Evolutionary conservation across 768 basidiomycete genomes (phyloP).

Genomic region (Mycena olivaceomarginata): DNA sequence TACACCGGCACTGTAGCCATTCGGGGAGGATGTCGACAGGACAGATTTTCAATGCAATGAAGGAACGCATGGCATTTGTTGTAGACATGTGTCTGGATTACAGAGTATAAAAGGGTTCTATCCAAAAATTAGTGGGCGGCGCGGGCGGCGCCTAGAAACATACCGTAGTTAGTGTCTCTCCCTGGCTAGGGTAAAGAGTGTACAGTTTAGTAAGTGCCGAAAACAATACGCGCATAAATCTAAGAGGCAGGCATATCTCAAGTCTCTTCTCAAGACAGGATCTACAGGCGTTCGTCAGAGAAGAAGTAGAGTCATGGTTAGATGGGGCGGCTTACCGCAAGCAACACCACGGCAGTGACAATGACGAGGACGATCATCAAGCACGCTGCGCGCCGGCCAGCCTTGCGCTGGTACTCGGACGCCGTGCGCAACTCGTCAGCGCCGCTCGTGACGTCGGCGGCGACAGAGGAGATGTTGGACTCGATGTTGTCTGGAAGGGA

Average conservation of each 20-base stretch:
- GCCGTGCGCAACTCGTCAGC: slow-evolving; percentile 93
- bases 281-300: slow-evolving; percentile 14
- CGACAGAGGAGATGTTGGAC: slow-evolving; percentile 93
- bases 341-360: slow-evolving; percentile 89
- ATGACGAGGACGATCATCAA: slow-evolving; percentile 91
- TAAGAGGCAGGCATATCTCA: background rate
- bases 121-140: background rate
- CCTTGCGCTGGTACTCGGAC: slow-evolving; percentile 94
- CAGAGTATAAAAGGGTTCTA: slow-evolving; percentile 12
- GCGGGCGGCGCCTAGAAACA: background rate
- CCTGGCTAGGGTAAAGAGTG: background rate
- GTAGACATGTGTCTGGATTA: slow-evolving; percentile 7
- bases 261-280: slow-evolving; percentile 43
- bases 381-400: slow-evolving; percentile 93
- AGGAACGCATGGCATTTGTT: background rate
- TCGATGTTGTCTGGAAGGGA: slow-evolving; percentile 91
- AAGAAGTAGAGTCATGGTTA: background rate
- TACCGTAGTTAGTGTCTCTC: slow-evolving; percentile 9
- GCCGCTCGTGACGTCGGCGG: slow-evolving; percentile 88
- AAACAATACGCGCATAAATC: background rate
- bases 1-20: background rate
- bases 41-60: too few species aligned
- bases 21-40: too few species aligned
- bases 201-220: background rate
- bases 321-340: slow-evolving; percentile 82